A percentile compares a stretch with the other conserved stretches of the same genome.
These are phyloP conservation scores for Ambrosia hybrid DNA, from an alignment of 140 eudicot species.

Conservation along the genomic window DNA sequence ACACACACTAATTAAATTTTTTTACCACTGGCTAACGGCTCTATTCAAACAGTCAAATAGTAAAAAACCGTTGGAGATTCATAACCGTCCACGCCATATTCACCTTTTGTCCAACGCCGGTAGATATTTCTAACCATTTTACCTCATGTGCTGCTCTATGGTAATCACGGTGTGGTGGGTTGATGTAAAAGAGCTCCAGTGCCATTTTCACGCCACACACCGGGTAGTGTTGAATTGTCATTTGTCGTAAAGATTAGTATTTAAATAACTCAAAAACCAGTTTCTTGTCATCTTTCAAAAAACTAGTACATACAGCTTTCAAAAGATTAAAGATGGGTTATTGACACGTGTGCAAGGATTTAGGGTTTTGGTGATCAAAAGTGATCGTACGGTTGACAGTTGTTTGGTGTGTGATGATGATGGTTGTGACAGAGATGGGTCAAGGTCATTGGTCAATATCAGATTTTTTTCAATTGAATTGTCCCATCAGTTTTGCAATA, in stretches of 20 bases:
- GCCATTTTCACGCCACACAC: too few species aligned
- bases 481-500: conserved; percentile 50
- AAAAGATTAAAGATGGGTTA: conserved; percentile 23
- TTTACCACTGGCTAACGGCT: too few species aligned
- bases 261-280: conserved; percentile 9
- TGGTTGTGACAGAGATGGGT: conserved; percentile 42
- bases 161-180: too few species aligned
- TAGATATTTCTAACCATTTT: too few species aligned
- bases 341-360: conserved; percentile 6
- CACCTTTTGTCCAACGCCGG: too few species aligned
- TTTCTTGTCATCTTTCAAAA: conserved; percentile 13
- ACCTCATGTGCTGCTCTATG: too few species aligned
- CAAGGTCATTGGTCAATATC: conserved; percentile 48
- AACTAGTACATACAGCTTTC: conserved; percentile 12
- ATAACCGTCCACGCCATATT: too few species aligned
- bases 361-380: conserved; percentile 18
- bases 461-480: conserved; percentile 29
- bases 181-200: too few species aligned
- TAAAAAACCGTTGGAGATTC: too few species aligned
- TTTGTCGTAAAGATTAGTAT: not conserved
- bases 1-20: too few species aligned
- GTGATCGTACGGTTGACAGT: conserved; percentile 36
- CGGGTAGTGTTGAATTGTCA: not conserved
- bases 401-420: conserved; percentile 25
- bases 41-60: too few species aligned